These are phyloP conservation scores for Magnolia sinica DNA, from an alignment of 164 flowering plant species.

Conservation along the genomic window DNA sequence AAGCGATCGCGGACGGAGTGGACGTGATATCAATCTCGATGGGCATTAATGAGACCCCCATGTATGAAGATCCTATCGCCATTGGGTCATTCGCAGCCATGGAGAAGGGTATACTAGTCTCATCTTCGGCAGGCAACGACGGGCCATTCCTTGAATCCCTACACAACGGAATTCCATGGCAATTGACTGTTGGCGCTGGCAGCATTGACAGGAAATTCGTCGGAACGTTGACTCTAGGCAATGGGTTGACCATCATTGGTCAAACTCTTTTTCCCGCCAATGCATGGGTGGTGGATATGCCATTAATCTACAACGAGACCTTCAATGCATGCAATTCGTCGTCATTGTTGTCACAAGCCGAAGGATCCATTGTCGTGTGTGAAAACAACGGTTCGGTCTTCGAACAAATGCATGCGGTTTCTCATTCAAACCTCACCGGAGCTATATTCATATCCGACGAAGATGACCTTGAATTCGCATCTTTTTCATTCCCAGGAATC, in stretches of 20 bases:
- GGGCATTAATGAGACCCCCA: constrained; percentile 14
- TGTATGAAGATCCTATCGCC: neutral
- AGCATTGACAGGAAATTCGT: constrained; percentile 5
- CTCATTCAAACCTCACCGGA: constrained; percentile 27
- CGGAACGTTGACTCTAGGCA: neutral
- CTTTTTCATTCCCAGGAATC: neutral
- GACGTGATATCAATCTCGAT: constrained; percentile 61
- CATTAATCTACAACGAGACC: constrained; percentile 12
- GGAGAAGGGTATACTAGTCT: neutral
- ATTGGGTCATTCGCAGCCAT: constrained; percentile 10
- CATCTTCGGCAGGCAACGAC: constrained; percentile 10
- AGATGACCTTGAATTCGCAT: neutral
- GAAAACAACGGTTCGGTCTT: constrained; percentile 8
- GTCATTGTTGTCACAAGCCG: neutral
- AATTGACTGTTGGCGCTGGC: constrained; percentile 10
- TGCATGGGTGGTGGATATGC: neutral
- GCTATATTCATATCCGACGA: constrained; percentile 51
- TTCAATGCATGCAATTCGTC: constrained; percentile 4
- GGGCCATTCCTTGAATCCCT: neutral
- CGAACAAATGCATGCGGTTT: constrained; percentile 26
- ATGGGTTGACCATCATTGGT: neutral
- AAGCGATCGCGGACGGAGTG: constrained; percentile 60
- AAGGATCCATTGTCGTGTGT: constrained; percentile 18
- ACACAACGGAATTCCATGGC: constrained; percentile 7
- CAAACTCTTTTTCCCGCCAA: constrained; percentile 20